Evolutionary conservation across 2,329 filamentous ascomycete genomes (phyloP), one percentile per base, ranked within the genome.

Genomic region (Monilinia fructigena): DNA sequence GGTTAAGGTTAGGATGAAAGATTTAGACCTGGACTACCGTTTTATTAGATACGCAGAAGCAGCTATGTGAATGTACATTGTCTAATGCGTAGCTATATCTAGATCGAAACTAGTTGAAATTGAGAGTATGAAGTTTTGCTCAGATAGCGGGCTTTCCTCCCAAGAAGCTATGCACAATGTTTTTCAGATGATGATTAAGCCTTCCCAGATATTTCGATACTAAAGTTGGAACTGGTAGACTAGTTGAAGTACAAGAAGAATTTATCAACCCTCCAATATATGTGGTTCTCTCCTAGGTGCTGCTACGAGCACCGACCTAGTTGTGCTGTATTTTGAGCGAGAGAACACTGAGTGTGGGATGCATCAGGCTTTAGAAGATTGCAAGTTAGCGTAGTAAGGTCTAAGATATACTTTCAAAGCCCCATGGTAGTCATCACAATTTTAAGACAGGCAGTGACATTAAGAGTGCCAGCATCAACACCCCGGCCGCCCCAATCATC

Each of bases 341-440:
- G 4, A 42, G n/a, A 11, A 8, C 4, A 18, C 8, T 5, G 16
- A 20, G 26, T 7, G 6, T 20, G 14, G 7, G 3, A 8, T 54
- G 28, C 8, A 11, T 3, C 20, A 20, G 38, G 18, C 12, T 5
- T 4, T 20, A 10, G 23, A 2, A 14, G 26, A 52, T 28, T 26
- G 1, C 23, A 23, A 28, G 4, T 8, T 7, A 38, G 26, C 0
- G n/a, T 11, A 16, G 23, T 0, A 11, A 14, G 16, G 8, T 42
- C 1, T 1, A 56, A 28, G 38, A 26, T 3, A 4, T 7, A 23
- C 0, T 45, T 14, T 3, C 12, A 1, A 31, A 12, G 12, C 3
- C 4, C 1, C 5, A 1, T 4, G 12, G 11, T 47, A 20, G 28
- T 6, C n/a, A 10, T 0, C 7, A 8, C 6, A 31, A 4, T 1